These are phyloP conservation scores for Fistulifera pelliculosa DNA, from an alignment of 108 stramenopile species.

Conservation along the genomic window DNA sequence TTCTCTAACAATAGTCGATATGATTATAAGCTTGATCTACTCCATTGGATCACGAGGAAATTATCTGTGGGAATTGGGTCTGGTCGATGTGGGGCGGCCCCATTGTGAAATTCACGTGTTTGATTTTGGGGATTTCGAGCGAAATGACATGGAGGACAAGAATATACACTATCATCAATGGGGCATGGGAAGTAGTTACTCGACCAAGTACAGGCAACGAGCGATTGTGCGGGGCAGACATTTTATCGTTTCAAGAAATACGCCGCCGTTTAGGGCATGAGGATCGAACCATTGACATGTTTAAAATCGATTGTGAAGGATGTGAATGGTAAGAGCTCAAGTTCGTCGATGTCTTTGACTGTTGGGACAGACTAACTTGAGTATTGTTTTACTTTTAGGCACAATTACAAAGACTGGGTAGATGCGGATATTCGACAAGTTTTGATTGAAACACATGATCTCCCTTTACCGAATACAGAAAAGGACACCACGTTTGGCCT, in stretches of 20 bases:
- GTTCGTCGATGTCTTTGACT: no score
- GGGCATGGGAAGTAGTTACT: conserved; percentile 28
- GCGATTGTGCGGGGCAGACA: background rate
- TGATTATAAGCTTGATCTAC: conserved; percentile 49
- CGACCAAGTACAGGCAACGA: background rate
- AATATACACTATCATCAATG: conserved; percentile 48
- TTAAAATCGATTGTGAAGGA: conserved; percentile 64
- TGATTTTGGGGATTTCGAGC: conserved; percentile 31
- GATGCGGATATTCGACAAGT: conserved; percentile 19
- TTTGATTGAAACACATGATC: conserved; percentile 29
- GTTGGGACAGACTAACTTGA: no score
- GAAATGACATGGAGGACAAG: conserved; percentile 10
- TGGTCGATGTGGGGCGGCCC: conserved; percentile 24
- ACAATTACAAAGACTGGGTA: conserved; percentile 32
- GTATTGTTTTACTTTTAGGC: conserved; percentile 1
- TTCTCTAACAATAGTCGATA: no score
- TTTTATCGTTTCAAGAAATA: conserved; percentile 22
- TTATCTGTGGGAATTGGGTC: conserved; percentile 25
- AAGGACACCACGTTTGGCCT: background rate
- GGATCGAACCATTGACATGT: conserved; percentile 41
- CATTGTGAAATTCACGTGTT: conserved; percentile 55
- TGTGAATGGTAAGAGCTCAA: conserved; percentile 43
- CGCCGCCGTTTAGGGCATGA: conserved; percentile 43
- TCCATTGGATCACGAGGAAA: conserved; percentile 46
- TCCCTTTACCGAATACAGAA: conserved; percentile 7